Percentiles rank a stretch among this genome's conserved stretches.
Conservation (phyloP, 192 early-diverging fungal genomes). For the Linnemannia elongata region DNA sequence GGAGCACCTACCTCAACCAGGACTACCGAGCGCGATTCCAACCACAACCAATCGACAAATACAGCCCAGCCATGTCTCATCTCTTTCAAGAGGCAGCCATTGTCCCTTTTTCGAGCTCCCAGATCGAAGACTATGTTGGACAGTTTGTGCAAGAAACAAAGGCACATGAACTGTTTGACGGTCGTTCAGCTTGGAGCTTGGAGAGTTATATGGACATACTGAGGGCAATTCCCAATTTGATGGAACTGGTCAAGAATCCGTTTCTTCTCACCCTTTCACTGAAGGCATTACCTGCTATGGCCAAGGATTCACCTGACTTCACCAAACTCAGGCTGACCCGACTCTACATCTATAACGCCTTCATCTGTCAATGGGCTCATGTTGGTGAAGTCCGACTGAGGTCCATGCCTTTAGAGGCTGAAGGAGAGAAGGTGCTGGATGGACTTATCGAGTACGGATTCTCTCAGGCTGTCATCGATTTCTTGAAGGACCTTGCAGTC, state of each 20-base stretch:
- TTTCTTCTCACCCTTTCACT: slow-evolving; percentile 8
- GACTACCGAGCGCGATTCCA: neutral
- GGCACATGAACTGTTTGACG: neutral
- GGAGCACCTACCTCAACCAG: neutral
- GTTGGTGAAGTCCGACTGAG: neutral
- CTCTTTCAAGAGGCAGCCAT: slow-evolving; percentile 4
- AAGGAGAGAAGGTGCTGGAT: neutral
- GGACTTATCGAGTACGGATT: neutral
- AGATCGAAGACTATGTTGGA: slow-evolving; percentile 10
- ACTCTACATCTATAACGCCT: neutral
- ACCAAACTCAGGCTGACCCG: neutral
- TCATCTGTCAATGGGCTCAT: neutral
- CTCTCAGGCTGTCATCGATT: neutral
- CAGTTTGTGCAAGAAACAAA: slow-evolving; percentile 2
- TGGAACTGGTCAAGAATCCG: slow-evolving; percentile 13
- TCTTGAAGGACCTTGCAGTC: slow-evolving; percentile 10
- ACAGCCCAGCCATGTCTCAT: neutral
- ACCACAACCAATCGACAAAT: neutral
- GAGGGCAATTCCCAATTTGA: neutral
- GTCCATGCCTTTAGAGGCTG: neutral
- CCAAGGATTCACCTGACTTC: slow-evolving; percentile 4
- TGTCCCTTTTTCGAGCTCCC: neutral
- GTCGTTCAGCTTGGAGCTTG: neutral
- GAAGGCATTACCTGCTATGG: neutral
- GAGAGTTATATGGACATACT: neutral